These are phyloP conservation scores for Penicillium sp. DNA, from an alignment of 2,329 filamentous ascomycete genomes.

Conservation along the genomic window DNA sequence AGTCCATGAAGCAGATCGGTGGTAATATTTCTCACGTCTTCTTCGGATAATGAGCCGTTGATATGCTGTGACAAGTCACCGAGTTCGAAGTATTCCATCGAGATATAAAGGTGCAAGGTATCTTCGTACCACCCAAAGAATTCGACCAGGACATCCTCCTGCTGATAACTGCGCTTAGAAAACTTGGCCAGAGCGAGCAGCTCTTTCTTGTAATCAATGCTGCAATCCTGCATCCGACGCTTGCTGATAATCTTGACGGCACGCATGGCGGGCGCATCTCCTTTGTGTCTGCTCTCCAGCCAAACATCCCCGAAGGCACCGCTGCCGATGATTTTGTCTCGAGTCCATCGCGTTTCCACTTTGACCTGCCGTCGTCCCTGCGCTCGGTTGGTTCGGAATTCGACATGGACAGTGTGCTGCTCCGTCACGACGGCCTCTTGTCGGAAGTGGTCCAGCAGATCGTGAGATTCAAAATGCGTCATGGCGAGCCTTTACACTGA, in stretches of 20 bases:
- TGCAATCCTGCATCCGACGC: not conserved
- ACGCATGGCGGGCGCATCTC: not conserved
- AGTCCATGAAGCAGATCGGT: not conserved
- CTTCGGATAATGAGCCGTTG: not conserved
- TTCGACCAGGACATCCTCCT: not conserved
- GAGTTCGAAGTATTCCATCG: not conserved
- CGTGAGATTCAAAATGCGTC: not conserved
- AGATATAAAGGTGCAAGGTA: not conserved
- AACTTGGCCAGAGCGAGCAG: not conserved
- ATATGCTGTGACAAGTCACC: not conserved
- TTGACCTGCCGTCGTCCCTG: not conserved
- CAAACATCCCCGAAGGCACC: not conserved
- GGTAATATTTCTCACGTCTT: not conserved
- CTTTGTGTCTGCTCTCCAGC: not conserved
- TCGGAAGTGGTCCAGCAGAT: conserved; percentile 1
- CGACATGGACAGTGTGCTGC: not conserved
- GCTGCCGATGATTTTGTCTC: not conserved
- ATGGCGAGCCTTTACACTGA: not conserved
- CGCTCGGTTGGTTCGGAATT: not conserved
- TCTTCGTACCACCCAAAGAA: conserved; percentile 1
- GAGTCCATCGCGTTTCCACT: not conserved
- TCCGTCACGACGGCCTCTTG: not conserved
- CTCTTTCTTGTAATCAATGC: not conserved
- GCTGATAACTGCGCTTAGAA: not conserved
- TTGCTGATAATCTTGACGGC: conserved; percentile 1